A percentile compares a stretch with the other conserved stretches of the same genome.
phyloP scores from a whole-genome alignment of 345 rosid species.

The Boechera divaricarpa region DNA sequence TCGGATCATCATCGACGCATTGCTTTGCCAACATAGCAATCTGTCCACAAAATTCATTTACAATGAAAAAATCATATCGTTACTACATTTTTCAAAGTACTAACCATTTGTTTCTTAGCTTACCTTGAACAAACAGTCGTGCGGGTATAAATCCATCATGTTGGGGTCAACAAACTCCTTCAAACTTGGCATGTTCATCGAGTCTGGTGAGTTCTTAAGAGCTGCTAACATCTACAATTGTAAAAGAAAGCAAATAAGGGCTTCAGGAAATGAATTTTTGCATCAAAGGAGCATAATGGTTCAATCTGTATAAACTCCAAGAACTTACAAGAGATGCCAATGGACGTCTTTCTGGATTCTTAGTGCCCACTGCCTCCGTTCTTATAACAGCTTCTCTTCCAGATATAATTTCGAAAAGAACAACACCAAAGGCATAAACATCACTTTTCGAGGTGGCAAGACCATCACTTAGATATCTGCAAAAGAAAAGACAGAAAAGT shows the following conservation, averaged over 20 bases:
- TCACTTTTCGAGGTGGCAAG: conserved; percentile 89
- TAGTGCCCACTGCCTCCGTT: conserved; percentile 61
- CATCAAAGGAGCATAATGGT: conserved; percentile 22
- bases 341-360: conserved; percentile 85
- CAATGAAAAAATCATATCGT: not conserved
- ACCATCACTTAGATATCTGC: conserved; percentile 88
- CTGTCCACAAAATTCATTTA: conserved; percentile 44
- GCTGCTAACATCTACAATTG: conserved; percentile 76
- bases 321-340: conserved; percentile 79
- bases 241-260: not conserved
- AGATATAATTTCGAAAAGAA: conserved; percentile 85
- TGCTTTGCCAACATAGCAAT: conserved; percentile 91
- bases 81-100: conserved; percentile 5
- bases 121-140: conserved; percentile 96
- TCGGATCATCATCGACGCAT: conserved; percentile 90
- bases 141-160: conserved; percentile 88
- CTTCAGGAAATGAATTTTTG: not conserved
- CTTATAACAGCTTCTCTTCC: conserved; percentile 87
- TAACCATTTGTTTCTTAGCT: conserved; percentile 3
- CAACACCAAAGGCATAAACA: conserved; percentile 95
- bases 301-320: conserved; percentile 20
- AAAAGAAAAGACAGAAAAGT: conserved; percentile 16
- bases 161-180: conserved; percentile 75
- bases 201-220: conserved; percentile 73
- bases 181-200: conserved; percentile 71